Evolutionary conservation across 768 basidiomycete species (phyloP).

Genomic region (Suillus subaureus): DNA sequence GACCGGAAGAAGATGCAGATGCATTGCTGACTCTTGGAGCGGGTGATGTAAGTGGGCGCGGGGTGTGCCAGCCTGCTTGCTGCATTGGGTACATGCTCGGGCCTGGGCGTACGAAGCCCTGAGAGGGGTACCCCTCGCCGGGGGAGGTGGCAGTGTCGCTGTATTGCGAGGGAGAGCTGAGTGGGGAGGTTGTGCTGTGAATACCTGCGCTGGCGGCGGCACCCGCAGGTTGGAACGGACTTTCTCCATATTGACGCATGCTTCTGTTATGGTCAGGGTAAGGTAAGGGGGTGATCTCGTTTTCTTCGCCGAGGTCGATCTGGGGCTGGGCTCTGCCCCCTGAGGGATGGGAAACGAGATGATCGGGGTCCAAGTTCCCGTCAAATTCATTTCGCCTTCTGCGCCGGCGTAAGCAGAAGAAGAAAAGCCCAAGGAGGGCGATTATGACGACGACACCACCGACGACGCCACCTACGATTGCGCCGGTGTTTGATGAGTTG

Average conservation of each 20-base stretch:
- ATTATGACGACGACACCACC: constrained; percentile 43
- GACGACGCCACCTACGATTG: constrained; percentile 54
- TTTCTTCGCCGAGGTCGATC: constrained; percentile 33
- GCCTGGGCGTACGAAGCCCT: neutral
- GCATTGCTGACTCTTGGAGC: constrained; percentile 7
- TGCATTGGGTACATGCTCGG: constrained; percentile 15
- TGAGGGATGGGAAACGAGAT: constrained; percentile 33
- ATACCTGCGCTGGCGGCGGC: neutral
- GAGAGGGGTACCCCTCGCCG: constrained; percentile 13
- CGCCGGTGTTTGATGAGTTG: constrained; percentile 27
- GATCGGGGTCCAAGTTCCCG: constrained; percentile 52
- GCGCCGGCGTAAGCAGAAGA: constrained; percentile 32
- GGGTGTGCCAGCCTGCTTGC: constrained; percentile 22
- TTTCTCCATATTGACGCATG: constrained; percentile 27
- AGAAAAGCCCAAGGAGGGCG: constrained; percentile 27
- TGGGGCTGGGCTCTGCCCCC: constrained; percentile 28
- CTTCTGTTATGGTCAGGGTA: constrained; percentile 15
- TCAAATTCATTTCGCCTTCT: constrained; percentile 42
- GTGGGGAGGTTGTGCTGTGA: neutral
- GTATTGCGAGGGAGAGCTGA: constrained; percentile 14
- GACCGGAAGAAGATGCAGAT: neutral
- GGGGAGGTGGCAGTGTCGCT: constrained; percentile 11
- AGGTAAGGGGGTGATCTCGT: constrained; percentile 19
- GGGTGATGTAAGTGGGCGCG: constrained; percentile 22
- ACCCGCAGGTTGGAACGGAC: constrained; percentile 11